phyloP scores from a whole-genome alignment of 2,329 filamentous ascomycete species.

The Claviceps sp. region DNA sequence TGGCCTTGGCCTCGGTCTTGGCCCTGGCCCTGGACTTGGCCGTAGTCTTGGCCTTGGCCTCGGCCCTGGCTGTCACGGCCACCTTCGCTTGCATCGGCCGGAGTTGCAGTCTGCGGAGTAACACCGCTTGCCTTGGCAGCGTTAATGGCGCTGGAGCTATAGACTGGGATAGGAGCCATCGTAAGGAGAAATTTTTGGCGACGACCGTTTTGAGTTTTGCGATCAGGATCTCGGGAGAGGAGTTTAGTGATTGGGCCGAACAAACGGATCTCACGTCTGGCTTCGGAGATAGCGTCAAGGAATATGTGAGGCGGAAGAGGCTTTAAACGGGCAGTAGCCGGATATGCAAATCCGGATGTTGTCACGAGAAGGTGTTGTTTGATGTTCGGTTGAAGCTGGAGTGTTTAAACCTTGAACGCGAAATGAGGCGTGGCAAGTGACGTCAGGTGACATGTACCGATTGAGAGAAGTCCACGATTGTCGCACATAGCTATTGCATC shows the following conservation, averaged over 20 bases:
- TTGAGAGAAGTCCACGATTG: not conserved
- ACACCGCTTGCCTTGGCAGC: slow-evolving; percentile 37
- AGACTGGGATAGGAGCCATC: slow-evolving; percentile 51
- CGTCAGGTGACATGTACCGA: slow-evolving; percentile 4
- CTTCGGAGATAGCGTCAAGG: not conserved
- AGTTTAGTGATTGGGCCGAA: not conserved
- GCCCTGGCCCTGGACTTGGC: not conserved
- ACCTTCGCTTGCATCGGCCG: not conserved
- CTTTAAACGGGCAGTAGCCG: not conserved
- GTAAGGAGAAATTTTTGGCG: slow-evolving; percentile 6
- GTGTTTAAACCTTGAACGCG: not conserved
- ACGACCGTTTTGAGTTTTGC: not conserved
- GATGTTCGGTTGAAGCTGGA: not conserved
- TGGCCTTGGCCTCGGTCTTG: slow-evolving; percentile 1
- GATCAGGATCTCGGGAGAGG: not conserved
- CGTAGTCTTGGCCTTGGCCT: too few relatives aligned
- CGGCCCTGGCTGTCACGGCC: not conserved
- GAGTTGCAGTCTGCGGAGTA: slow-evolving; percentile 29
- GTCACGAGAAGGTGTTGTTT: not conserved
- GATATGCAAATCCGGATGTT: not conserved
- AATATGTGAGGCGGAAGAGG: not conserved
- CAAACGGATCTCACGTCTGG: not conserved
- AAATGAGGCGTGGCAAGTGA: slow-evolving; percentile 2
- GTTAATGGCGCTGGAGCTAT: slow-evolving; percentile 45
- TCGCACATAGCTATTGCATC: too few relatives aligned